Conservation (phyloP, 306 rosid species). For the Leucaena leucocephala region DNA sequence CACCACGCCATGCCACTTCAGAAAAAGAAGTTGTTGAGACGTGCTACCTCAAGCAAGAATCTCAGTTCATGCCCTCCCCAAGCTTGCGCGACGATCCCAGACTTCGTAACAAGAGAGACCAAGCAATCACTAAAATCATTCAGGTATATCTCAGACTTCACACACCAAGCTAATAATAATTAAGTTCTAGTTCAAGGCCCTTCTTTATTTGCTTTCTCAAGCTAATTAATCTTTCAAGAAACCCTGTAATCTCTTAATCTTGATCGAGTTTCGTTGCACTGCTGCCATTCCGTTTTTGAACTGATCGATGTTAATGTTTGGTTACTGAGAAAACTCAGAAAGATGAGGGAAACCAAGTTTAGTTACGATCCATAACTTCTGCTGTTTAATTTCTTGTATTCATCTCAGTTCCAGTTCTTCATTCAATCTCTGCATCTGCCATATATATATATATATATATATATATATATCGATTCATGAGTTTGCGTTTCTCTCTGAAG, state of each 20-base stretch:
- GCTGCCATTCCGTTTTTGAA: neutral
- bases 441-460: too few species aligned
- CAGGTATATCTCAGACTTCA: neutral
- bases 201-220: neutral
- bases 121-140: neutral
- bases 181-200: neutral
- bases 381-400: too few species aligned
- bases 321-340: neutral
- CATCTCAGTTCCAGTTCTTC: neutral
- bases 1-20: neutral
- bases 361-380: too few species aligned
- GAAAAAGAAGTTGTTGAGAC: neutral
- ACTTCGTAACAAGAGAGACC: neutral
- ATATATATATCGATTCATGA: too few species aligned
- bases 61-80: neutral
- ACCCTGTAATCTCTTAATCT: too few species aligned
- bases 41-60: neutral
- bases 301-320: neutral
- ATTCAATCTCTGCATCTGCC: neutral
- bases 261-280: neutral
- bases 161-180: too few species aligned
- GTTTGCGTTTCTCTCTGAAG: too few species aligned
- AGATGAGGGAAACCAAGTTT: neutral
- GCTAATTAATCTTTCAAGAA: neutral
- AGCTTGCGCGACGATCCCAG: neutral